Evolutionary conservation across 2,329 filamentous ascomycete genomes (phyloP).

Genomic region (Sclerotinia borealis): DNA sequence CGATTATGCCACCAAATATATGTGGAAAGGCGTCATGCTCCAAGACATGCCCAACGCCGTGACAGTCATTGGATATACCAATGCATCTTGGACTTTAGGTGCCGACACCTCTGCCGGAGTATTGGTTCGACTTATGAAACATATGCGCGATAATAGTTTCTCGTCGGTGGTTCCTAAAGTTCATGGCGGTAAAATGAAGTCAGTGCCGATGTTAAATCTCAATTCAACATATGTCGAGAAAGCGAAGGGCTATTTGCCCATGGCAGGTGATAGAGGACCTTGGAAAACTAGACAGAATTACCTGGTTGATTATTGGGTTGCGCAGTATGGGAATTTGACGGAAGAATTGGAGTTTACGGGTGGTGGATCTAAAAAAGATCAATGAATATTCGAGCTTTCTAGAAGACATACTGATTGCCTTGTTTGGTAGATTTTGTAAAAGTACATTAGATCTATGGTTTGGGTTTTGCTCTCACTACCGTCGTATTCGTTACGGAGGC

Average conservation of each 20-base stretch:
- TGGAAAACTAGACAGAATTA: slow-evolving; percentile 30
- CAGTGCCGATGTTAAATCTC: slow-evolving; percentile 20
- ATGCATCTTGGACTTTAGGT: slow-evolving; percentile 62
- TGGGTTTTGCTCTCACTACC: not conserved
- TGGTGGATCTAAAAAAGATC: not conserved
- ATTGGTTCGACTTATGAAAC: slow-evolving; percentile 28
- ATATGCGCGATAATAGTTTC: slow-evolving; percentile 22
- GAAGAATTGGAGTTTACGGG: slow-evolving; percentile 22
- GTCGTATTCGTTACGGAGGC: too few species aligned
- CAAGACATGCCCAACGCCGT: slow-evolving; percentile 59
- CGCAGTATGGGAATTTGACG: slow-evolving; percentile 25
- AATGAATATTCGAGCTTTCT: not conserved
- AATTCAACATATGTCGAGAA: slow-evolving; percentile 27
- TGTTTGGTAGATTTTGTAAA: not conserved
- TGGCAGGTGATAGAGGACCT: slow-evolving; percentile 23
- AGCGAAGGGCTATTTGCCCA: slow-evolving; percentile 22
- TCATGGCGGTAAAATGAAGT: slow-evolving; percentile 12
- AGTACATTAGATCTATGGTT: not conserved
- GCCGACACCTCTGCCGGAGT: slow-evolving; percentile 39
- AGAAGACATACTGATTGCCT: not conserved
- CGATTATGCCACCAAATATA: slow-evolving; percentile 44
- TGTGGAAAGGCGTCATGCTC: slow-evolving; percentile 61
- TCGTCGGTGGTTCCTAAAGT: slow-evolving; percentile 19
- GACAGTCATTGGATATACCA: slow-evolving; percentile 58
- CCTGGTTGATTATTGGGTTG: slow-evolving; percentile 29